Conservation (phyloP, 2,329 filamentous ascomycete species). For the Dothistroma septosporum region DNA sequence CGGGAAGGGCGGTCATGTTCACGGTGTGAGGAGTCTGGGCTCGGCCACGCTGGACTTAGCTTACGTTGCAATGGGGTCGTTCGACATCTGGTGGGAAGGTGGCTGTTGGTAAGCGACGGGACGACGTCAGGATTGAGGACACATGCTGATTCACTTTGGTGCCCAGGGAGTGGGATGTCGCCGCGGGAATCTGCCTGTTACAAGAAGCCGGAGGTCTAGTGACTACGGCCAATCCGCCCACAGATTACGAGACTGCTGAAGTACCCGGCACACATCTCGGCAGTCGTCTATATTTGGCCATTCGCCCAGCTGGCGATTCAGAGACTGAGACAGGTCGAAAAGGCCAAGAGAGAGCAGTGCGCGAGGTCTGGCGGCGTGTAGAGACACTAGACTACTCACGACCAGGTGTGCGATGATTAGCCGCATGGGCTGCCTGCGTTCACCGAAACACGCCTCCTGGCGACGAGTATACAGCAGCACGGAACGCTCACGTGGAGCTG, state of each 20-base stretch:
- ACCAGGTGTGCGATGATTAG: constrained; percentile 47
- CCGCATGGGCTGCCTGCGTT: neutral
- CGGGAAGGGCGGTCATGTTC: constrained; percentile 73
- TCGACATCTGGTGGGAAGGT: constrained; percentile 81
- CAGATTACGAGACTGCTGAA: constrained; percentile 50
- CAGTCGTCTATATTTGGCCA: constrained; percentile 66
- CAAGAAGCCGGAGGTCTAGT: constrained; percentile 70
- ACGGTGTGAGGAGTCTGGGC: constrained; percentile 68
- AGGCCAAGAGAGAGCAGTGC: constrained; percentile 64
- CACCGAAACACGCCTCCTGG: neutral
- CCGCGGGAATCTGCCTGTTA: constrained; percentile 68
- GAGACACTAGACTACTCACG: constrained; percentile 62
- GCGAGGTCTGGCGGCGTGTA: constrained; percentile 70
- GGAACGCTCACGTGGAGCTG: neutral
- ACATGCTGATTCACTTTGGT: neutral
- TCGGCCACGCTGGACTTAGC: constrained; percentile 71
- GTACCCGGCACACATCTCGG: constrained; percentile 62
- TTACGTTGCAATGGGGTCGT: constrained; percentile 66
- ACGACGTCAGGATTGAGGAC: neutral
- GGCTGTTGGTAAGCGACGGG: constrained; percentile 41
- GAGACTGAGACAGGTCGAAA: constrained; percentile 60
- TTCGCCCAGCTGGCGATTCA: constrained; percentile 63
- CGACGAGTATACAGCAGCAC: neutral
- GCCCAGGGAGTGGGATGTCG: constrained; percentile 68
- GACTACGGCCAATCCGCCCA: constrained; percentile 68